A percentile compares a stretch with the other conserved stretches of the same genome.
Evolutionary conservation across 208 protist genomes (phyloP).

Genomic region (Acanthamoeba healyi): DNA sequence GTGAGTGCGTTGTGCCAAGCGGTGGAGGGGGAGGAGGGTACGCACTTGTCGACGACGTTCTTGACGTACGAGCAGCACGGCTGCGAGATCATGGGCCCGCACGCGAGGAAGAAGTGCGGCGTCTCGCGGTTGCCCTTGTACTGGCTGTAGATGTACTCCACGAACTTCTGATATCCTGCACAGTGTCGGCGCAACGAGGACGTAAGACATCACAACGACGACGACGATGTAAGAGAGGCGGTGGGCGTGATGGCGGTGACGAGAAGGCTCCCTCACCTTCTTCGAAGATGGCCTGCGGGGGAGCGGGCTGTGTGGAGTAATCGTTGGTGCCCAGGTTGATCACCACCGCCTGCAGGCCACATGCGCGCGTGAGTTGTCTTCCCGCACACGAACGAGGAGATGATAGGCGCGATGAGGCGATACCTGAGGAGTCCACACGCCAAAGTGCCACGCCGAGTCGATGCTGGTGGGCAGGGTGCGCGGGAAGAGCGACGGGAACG

Average conservation of each 20-base stretch:
- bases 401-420: no score
- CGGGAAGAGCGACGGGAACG: conserved; percentile 21
- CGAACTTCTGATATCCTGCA: conserved; percentile 59
- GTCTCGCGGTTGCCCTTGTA: background rate
- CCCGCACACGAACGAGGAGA: no score
- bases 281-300: conserved; percentile 66
- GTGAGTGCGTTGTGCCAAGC: background rate
- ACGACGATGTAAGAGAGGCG: background rate
- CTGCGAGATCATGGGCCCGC: conserved; percentile 73
- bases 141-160: conserved; percentile 24
- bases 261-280: background rate
- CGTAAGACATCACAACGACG: no score
- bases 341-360: background rate
- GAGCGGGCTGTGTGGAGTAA: conserved; percentile 46
- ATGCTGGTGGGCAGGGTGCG: background rate
- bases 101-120: conserved; percentile 65
- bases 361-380: background rate
- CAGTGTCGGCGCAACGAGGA: background rate
- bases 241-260: background rate
- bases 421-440: conserved; percentile 1
- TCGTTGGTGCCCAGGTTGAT: conserved; percentile 67
- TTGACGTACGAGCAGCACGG: conserved; percentile 76
- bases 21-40: no score
- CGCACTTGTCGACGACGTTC: conserved; percentile 23
- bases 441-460: conserved; percentile 22